These are phyloP conservation scores for Letharia lupina DNA, from an alignment of 495 filamentous ascomycete genomes.

Conservation along the genomic window DNA sequence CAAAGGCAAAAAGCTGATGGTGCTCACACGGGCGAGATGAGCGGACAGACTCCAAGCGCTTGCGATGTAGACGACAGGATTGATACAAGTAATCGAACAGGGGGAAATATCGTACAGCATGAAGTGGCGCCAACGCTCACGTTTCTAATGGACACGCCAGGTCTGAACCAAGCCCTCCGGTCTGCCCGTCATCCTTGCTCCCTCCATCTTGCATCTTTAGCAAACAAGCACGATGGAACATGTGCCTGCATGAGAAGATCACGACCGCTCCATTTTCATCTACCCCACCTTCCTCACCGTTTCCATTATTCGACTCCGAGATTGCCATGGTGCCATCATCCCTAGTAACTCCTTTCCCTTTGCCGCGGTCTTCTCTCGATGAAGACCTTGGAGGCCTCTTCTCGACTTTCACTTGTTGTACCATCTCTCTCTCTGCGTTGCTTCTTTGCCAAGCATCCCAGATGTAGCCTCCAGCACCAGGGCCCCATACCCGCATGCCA, in stretches of 20 bases:
- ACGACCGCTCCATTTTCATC: constrained; percentile 33
- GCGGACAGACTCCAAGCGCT: neutral
- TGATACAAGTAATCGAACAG: neutral
- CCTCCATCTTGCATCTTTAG: constrained; percentile 25
- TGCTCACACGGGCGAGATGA: neutral
- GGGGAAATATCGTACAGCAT: constrained; percentile 6
- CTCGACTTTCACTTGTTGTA: neutral
- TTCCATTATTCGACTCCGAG: neutral
- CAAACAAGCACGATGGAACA: constrained; percentile 45
- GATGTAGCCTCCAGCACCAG: constrained; percentile 66
- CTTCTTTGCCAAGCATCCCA: constrained; percentile 74
- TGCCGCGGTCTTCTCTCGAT: constrained; percentile 11
- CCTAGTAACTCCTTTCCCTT: constrained; percentile 18
- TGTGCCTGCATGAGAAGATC: constrained; percentile 48
- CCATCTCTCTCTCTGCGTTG: constrained; percentile 37
- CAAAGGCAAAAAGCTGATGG: too few relatives aligned
- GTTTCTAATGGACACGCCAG: constrained; percentile 37
- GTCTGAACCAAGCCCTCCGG: constrained; percentile 30
- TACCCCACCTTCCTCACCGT: neutral
- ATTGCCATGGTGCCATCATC: constrained; percentile 9
- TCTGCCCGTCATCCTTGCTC: constrained; percentile 11
- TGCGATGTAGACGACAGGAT: constrained; percentile 14
- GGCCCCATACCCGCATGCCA: constrained; percentile 77
- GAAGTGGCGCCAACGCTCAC: constrained; percentile 20
- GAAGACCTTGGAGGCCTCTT: constrained; percentile 1